A percentile compares a stretch with the other conserved stretches of the same genome.
Evolutionary conservation across 345 rosid species (phyloP).

Genomic region (Noccaea bulbosa): DNA sequence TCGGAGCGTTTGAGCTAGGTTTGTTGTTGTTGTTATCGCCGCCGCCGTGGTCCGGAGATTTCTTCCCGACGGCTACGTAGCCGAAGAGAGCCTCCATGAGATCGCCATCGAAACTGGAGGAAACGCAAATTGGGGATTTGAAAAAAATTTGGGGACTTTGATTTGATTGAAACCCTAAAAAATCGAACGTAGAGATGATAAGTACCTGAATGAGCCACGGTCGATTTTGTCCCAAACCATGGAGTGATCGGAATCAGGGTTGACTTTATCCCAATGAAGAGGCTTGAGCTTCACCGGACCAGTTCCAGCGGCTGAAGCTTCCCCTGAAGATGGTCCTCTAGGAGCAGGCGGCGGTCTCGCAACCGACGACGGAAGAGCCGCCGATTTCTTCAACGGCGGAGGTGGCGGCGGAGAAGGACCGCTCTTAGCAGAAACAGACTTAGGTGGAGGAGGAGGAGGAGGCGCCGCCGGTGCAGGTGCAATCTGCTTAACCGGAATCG

Average conservation of each 20-base stretch:
- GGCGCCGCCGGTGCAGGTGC: slow-evolving; percentile 37
- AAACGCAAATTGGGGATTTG: neutral
- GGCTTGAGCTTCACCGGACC: slow-evolving; percentile 77
- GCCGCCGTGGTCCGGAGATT: slow-evolving; percentile 43
- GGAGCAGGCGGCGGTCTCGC: slow-evolving; percentile 51
- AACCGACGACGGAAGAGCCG: slow-evolving; percentile 33
- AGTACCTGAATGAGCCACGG: slow-evolving; percentile 80
- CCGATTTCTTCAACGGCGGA: slow-evolving; percentile 43
- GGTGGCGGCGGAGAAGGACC: slow-evolving; percentile 49
- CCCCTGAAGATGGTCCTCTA: slow-evolving; percentile 44
- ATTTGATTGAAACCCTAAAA: neutral
- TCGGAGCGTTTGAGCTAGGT: slow-evolving; percentile 29
- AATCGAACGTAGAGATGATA: neutral
- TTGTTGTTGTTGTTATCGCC: slow-evolving; percentile 7
- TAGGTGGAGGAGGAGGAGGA: slow-evolving; percentile 41
- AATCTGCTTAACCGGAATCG: slow-evolving; percentile 39
- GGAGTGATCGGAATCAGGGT: slow-evolving; percentile 60
- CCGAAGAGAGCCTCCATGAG: slow-evolving; percentile 97
- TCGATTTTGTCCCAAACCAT: slow-evolving; percentile 94
- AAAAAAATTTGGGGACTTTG: slow-evolving; percentile 2
- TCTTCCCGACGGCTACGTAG: slow-evolving; percentile 59
- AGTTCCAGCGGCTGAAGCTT: slow-evolving; percentile 31
- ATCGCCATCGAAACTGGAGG: slow-evolving; percentile 72
- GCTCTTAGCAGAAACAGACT: slow-evolving; percentile 27
- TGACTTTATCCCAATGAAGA: slow-evolving; percentile 87